Percentiles rank a stretch among this genome's conserved stretches.
These are phyloP conservation scores for Fraxinus anomala DNA, from an alignment of 257 asterid genomes.

Conservation along the genomic window DNA sequence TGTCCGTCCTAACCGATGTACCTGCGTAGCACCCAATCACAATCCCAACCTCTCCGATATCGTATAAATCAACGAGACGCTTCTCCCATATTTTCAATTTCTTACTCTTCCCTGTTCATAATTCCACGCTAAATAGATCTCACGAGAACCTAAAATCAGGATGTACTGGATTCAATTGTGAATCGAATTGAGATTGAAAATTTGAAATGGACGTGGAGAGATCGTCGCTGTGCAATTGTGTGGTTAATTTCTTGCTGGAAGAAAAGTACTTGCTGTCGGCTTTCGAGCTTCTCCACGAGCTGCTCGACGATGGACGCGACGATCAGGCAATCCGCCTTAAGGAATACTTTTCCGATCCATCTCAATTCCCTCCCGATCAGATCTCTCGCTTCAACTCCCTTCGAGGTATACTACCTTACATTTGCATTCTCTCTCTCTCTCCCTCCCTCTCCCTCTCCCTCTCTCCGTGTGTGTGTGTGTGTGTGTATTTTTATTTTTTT, in stretches of 20 bases:
- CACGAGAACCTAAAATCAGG: slow-evolving; percentile 24
- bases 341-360: slow-evolving; percentile 77
- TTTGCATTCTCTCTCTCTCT: not conserved
- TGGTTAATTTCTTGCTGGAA: slow-evolving; percentile 85
- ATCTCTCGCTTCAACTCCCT: slow-evolving; percentile 81
- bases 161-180: slow-evolving; percentile 32
- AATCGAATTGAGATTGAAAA: slow-evolving; percentile 30
- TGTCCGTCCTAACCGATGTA: not conserved
- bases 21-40: slow-evolving; percentile 30
- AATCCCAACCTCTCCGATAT: not conserved
- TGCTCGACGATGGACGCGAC: slow-evolving; percentile 91
- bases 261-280: slow-evolving; percentile 91
- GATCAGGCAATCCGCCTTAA: slow-evolving; percentile 90
- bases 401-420: slow-evolving; percentile 52
- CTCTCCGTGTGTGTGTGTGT: too few relatives aligned
- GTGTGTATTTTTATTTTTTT: not conserved
- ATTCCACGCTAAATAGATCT: slow-evolving; percentile 44
- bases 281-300: slow-evolving; percentile 96
- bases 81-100: slow-evolving; percentile 1
- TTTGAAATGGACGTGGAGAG: slow-evolving; percentile 86
- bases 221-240: slow-evolving; percentile 95
- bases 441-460: too few relatives aligned
- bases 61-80: slow-evolving; percentile 29
- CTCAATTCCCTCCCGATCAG: slow-evolving; percentile 87
- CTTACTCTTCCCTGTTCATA: slow-evolving; percentile 25